A percentile compares a stretch with the other conserved stretches of the same genome.
phyloP scores from a whole-genome alignment of 1,284 basidiomycete genomes.

The Rhodotorula sp. region DNA sequence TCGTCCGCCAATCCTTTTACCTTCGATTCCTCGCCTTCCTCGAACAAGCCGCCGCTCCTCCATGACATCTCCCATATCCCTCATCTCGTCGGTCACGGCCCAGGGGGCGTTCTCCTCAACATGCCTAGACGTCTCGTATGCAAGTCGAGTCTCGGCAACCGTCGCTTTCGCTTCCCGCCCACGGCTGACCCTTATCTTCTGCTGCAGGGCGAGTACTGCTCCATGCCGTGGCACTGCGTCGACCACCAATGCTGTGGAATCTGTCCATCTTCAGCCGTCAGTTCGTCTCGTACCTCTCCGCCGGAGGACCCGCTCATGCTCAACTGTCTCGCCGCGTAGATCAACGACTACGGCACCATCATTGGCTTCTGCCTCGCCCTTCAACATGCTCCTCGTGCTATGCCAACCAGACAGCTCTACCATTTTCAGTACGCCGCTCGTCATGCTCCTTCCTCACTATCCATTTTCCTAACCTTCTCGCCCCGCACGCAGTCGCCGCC shows the following conservation, averaged over 20 bases:
- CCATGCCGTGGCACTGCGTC: conserved; percentile 2
- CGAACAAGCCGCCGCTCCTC: too few relatives aligned
- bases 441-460: too few relatives aligned
- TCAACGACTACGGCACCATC: conserved; percentile 1
- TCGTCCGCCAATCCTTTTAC: too few relatives aligned
- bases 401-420: conserved; percentile 2
- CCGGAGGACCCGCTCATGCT: too few relatives aligned
- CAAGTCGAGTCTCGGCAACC: background rate
- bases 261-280: background rate
- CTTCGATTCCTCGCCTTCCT: too few relatives aligned
- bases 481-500: background rate
- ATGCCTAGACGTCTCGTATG: background rate
- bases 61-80: too few relatives aligned
- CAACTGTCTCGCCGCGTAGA: background rate
- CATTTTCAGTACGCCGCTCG: background rate
- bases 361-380: background rate
- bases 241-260: background rate
- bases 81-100: too few relatives aligned
- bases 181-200: background rate
- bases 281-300: background rate
- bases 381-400: conserved; percentile 14
- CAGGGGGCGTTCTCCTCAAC: background rate
- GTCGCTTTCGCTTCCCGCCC: fast-evolving
- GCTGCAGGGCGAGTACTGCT: conserved; percentile 4
- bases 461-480: background rate